A percentile compares a stretch with the other conserved stretches of the same genome.
Evolutionary conservation across 164 flowering plant species (phyloP).

Genomic region (Tinospora cordifolia): DNA sequence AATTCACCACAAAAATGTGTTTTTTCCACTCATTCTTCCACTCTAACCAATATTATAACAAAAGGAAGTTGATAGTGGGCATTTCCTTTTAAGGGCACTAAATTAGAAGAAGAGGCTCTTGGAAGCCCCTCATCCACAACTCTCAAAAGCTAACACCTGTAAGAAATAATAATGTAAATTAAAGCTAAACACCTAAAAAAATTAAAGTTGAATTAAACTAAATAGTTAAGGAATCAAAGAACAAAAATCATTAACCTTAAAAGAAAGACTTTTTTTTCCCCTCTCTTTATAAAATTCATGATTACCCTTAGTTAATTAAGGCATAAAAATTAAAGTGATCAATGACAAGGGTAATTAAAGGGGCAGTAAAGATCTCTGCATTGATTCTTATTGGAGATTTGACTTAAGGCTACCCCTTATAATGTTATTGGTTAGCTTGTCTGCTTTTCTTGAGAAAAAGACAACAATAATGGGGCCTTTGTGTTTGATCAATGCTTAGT

Average conservation of each 20-base stretch:
- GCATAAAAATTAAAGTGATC: background rate
- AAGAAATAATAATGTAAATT: conserved; percentile 7
- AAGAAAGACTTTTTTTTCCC: background rate
- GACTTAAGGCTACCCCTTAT: background rate
- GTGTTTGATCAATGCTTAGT: background rate
- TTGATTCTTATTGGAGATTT: conserved; percentile 6
- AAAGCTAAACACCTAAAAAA: conserved; percentile 12
- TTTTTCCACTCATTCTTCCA: conserved; percentile 1
- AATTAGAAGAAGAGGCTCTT: conserved; percentile 11
- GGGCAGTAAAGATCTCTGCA: background rate
- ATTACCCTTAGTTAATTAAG: conserved; percentile 2
- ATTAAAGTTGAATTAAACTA: background rate
- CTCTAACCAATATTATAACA: conserved; percentile 1
- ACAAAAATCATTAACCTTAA: conserved; percentile 7
- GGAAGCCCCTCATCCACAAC: background rate
- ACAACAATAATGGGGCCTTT: background rate
- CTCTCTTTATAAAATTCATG: background rate
- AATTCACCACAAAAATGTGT: background rate
- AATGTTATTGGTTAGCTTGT: background rate
- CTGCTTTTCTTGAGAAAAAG: background rate
- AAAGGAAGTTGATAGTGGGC: conserved; percentile 34
- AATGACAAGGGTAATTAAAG: background rate
- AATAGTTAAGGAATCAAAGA: conserved; percentile 6
- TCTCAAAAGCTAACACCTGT: conserved; percentile 12
- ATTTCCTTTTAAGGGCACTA: conserved; percentile 39